Evolutionary conservation across 2,329 filamentous ascomycete species (phyloP), one percentile per base, ranked within the genome.

Genomic region (Calonectria pseudoreteaudii): DNA sequence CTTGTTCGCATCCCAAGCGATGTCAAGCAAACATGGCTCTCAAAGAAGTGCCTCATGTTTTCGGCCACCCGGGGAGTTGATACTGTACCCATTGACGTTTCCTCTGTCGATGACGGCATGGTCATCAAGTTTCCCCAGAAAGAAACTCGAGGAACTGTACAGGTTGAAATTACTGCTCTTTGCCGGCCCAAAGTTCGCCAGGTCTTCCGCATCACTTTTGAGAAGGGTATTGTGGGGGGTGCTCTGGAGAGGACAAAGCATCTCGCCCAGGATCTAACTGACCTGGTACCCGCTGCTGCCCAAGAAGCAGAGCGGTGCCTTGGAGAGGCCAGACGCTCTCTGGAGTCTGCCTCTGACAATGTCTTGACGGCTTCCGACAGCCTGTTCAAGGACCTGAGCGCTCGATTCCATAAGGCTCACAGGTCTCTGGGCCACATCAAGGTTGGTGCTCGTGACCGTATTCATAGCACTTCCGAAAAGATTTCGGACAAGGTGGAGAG

Each of bases 121-220:
- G 77, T 90, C 23, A 85, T 91, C 30, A 86, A 89, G 72, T 86
- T 93, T 34, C 85, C 87, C 5, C 85, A 84, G 34, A 86, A 87
- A 31, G 90, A 93, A 73, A 89, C 90, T 8, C 84, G 91, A 74
- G 92, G 91, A 38, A 81, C 90, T 47, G 82, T 93, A 66, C 90
- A 90, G 68, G 86, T 93, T 56, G 88, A 89, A 2, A 87, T 93
- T 44, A 85, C 88, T 69, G 91, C 91, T 1, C 90, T 87, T 18
- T 90, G 87, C 70, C 90, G 89, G 74, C 92, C 92, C 30, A 90
- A 88, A 81, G 86, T 93, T 75, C 90, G 90, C 78, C 91, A 93
- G 83, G 89, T 88, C 0, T 90, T 93, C 80, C 87, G 88, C 49
- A 83, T 93, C 36, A 88, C 92, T 80, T 91, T 93, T 81, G 90